A percentile compares a stretch with the other conserved stretches of the same genome.
These are phyloP conservation scores for Antitrichia curtipendula DNA, from an alignment of 225 moss, liverwort and hornwort species.

Conservation along the genomic window DNA sequence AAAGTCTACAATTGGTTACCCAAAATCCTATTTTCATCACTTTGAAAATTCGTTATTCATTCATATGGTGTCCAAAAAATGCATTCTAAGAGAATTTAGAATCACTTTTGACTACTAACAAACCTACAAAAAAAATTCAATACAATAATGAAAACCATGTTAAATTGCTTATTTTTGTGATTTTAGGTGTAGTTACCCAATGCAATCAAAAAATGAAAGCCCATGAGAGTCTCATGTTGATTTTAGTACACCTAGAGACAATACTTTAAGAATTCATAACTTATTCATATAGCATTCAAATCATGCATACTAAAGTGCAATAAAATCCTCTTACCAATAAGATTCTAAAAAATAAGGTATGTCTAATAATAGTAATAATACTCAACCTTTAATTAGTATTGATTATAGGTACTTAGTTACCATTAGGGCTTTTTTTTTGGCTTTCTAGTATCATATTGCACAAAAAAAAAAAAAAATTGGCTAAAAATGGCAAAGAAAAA, in stretches of 20 bases:
- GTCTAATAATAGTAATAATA: no score
- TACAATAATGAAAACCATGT: accelerated
- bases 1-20: not conserved
- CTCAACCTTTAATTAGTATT: no score
- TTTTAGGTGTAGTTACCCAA: not conserved
- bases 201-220: not conserved
- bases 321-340: not conserved
- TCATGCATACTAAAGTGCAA: not conserved
- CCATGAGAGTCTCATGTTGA: not conserved
- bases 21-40: not conserved
- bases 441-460: no score
- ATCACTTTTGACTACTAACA: not conserved
- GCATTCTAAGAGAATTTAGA: not conserved
- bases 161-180: no score
- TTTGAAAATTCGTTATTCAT: not conserved
- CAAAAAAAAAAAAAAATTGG: no score
- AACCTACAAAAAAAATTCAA: not conserved
- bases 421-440: no score
- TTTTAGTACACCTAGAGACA: not conserved
- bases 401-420: no score
- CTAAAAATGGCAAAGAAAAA: no score
- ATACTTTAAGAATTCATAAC: no score
- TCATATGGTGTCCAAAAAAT: not conserved
- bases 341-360: no score
- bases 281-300: not conserved